Conservation (phyloP, 2,329 filamentous ascomycete species). For the Metarhizium anisopliae region DNA sequence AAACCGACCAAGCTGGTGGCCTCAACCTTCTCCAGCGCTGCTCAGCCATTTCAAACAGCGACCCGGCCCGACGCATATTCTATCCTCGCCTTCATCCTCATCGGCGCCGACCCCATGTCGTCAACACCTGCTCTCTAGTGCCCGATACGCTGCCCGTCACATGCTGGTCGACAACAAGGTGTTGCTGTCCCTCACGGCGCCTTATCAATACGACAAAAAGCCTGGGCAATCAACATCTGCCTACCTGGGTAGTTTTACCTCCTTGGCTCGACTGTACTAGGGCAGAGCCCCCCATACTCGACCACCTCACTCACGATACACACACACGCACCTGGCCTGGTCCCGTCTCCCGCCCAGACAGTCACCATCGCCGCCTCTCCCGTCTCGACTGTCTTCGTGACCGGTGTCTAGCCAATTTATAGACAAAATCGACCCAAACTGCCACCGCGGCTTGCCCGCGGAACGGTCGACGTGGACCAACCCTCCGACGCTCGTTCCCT, state of each 20-base stretch:
- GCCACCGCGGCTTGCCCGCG: constrained; percentile 30
- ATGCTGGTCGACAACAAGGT: background rate
- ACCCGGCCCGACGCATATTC: background rate
- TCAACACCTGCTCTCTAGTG: background rate
- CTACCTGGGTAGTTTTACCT: background rate
- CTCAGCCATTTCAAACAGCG: background rate
- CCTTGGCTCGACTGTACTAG: background rate
- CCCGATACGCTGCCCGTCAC: background rate
- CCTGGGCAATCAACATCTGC: background rate
- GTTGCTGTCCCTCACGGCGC: background rate
- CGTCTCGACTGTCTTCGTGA: constrained; percentile 9
- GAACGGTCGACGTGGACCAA: constrained; percentile 32
- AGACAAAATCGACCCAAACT: constrained; percentile 4
- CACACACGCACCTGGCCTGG: background rate
- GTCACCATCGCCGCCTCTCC: background rate
- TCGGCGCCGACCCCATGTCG: background rate
- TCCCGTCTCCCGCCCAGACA: background rate
- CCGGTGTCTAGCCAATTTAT: background rate
- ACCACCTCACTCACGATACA: background rate
- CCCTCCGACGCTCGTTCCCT: constrained; percentile 23
- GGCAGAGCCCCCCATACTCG: background rate
- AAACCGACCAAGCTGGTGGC: background rate
- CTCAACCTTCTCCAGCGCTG: background rate
- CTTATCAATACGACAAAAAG: background rate
- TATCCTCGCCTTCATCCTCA: background rate